Evolutionary conservation across 352 stramenopile genomes (phyloP).

Genomic region (Globisporangium nunn): DNA sequence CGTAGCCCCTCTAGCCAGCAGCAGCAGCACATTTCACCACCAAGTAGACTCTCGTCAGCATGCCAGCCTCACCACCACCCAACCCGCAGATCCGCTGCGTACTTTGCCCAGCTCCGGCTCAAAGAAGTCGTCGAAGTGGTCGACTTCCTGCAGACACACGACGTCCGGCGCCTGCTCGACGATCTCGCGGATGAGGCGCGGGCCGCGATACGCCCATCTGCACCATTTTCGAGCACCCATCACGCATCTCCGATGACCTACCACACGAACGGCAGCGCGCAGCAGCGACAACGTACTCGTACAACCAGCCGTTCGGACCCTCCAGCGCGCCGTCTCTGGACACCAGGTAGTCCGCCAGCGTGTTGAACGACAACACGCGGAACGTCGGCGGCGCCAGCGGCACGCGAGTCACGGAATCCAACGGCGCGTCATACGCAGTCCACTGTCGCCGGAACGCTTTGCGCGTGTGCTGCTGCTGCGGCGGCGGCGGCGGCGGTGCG

Average conservation of each 20-base stretch:
- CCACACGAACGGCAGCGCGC: neutral
- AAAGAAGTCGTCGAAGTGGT: conserved; percentile 70
- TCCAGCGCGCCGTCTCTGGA: conserved; percentile 17
- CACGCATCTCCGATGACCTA: no score
- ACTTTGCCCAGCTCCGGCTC: conserved; percentile 45
- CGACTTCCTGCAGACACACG: conserved; percentile 64
- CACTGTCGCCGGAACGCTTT: conserved; percentile 25
- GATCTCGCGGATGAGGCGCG: conserved; percentile 47
- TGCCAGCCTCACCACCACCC: no score
- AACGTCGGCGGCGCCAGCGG: conserved; percentile 30
- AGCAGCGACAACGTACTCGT: conserved; percentile 21
- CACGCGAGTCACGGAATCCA: conserved; percentile 11
- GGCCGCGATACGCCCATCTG: conserved; percentile 43
- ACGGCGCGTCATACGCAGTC: conserved; percentile 39
- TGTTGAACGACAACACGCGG: conserved; percentile 66
- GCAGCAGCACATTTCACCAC: neutral
- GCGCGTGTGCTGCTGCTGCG: neutral
- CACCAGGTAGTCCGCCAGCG: conserved; percentile 64
- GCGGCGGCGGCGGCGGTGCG: no score
- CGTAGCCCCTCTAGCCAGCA: conserved; percentile 22
- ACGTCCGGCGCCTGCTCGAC: conserved; percentile 35
- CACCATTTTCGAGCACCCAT: no score
- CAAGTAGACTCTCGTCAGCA: neutral
- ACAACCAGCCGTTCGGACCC: conserved; percentile 33
- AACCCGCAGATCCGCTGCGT: neutral